A percentile compares a stretch with the other conserved stretches of the same genome.
phyloP scores from a whole-genome alignment of 1,139 yeast genomes.

The Suhomyces anneliseae region DNA sequence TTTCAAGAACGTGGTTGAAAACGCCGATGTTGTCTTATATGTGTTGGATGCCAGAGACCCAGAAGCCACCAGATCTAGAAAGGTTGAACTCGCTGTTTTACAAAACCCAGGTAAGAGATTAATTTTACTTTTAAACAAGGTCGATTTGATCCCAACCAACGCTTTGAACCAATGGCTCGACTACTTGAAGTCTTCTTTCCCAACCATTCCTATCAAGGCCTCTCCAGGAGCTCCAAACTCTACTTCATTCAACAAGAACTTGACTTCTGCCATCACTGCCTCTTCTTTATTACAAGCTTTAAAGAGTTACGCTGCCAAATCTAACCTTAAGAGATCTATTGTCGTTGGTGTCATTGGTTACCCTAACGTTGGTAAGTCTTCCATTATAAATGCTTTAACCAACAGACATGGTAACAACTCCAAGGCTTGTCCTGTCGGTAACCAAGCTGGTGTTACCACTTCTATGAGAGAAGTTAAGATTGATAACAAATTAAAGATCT shows the following conservation, averaged over 20 bases:
- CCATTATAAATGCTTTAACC: slow-evolving; percentile 87
- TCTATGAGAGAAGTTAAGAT: slow-evolving; percentile 88
- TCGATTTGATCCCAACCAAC: slow-evolving; percentile 86
- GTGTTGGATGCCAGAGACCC: slow-evolving; percentile 98
- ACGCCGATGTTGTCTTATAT: slow-evolving; percentile 85
- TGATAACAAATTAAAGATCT: slow-evolving; percentile 81
- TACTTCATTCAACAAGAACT: slow-evolving; percentile 71
- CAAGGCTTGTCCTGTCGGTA: slow-evolving; percentile 93
- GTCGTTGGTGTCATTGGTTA: slow-evolving; percentile 96
- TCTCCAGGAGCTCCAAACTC: slow-evolving; percentile 54
- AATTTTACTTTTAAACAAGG: slow-evolving; percentile 82
- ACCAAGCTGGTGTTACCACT: slow-evolving; percentile 96
- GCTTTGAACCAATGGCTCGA: slow-evolving; percentile 83
- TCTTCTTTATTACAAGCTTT: slow-evolving; percentile 73
- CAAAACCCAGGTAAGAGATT: slow-evolving; percentile 78
- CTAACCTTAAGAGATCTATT: slow-evolving; percentile 86
- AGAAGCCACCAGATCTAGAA: slow-evolving; percentile 87
- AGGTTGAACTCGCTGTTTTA: slow-evolving; percentile 86
- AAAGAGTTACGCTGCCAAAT: slow-evolving; percentile 80
- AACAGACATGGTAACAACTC: slow-evolving; percentile 70
- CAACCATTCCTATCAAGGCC: slow-evolving; percentile 88
- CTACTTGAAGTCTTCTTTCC: slow-evolving; percentile 78
- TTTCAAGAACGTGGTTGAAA: slow-evolving; percentile 77
- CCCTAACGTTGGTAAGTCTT: slow-evolving; percentile 92
- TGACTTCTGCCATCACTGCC: slow-evolving; percentile 74